Percentiles rank a stretch among this genome's conserved stretches.
These are phyloP conservation scores for Jatropha curcas DNA, from an alignment of 345 rosid genomes.

Conservation along the genomic window DNA sequence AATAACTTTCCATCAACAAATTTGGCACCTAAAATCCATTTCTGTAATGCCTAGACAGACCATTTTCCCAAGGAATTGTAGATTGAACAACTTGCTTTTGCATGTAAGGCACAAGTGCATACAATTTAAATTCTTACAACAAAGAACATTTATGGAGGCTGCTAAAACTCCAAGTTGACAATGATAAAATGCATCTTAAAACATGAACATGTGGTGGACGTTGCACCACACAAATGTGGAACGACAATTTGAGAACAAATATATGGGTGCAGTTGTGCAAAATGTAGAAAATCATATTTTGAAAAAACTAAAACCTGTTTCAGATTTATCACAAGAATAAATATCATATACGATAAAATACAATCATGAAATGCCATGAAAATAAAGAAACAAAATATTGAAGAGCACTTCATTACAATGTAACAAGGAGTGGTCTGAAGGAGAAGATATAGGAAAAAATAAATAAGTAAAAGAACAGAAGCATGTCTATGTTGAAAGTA, in stretches of 20 bases:
- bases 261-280: too few relatives aligned
- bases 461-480: background rate
- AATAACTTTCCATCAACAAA: background rate
- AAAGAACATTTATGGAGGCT: background rate
- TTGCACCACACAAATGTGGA: background rate
- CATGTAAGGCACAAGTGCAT: background rate
- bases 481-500: background rate
- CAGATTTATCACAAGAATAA: background rate
- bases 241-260: background rate
- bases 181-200: background rate
- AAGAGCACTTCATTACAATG: background rate
- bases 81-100: background rate
- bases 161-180: background rate
- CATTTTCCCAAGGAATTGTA: background rate
- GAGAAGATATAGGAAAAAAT: background rate
- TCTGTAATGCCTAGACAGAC: background rate
- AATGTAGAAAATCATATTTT: background rate
- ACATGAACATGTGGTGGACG: background rate
- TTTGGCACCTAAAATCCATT: background rate
- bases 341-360: background rate
- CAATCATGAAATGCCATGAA: constrained; percentile 1
- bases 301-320: background rate
- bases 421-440: background rate
- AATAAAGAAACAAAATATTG: background rate
- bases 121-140: background rate